phyloP scores from a whole-genome alignment of 1,139 yeast genomes.

The Geotrichum aggregatum region DNA sequence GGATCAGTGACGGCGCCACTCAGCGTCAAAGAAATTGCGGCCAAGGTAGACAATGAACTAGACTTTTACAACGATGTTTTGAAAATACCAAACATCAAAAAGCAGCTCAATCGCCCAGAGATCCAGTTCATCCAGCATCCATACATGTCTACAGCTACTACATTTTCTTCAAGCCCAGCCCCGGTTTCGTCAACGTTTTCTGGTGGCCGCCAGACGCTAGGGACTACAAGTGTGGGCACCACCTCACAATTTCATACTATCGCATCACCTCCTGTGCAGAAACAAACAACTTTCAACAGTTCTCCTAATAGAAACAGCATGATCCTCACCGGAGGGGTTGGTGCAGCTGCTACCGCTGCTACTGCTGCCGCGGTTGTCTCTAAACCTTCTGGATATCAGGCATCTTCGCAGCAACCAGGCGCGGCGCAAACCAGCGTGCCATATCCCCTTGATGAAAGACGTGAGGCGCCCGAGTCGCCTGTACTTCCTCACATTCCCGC shows the following conservation, averaged over 20 bases:
- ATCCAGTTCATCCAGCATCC: constrained; percentile 76
- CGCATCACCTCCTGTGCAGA: constrained; percentile 5
- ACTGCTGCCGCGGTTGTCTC: background rate
- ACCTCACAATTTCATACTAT: constrained; percentile 8
- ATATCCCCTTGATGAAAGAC: background rate
- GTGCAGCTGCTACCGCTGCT: background rate
- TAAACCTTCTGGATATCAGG: background rate
- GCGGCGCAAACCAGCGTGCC: too few relatives aligned
- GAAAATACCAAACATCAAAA: constrained; percentile 32
- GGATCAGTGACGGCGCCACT: constrained; percentile 39
- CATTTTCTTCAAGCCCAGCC: background rate
- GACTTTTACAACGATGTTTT: constrained; percentile 71
- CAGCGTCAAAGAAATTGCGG: constrained; percentile 72
- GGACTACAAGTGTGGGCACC: constrained; percentile 1
- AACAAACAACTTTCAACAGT: background rate
- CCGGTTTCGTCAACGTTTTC: background rate
- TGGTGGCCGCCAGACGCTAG: background rate
- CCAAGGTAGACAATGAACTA: constrained; percentile 74
- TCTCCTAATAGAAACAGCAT: constrained; percentile 1
- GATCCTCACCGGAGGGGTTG: background rate
- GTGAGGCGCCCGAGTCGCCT: background rate
- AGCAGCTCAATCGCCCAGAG: constrained; percentile 35
- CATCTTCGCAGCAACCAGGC: background rate
- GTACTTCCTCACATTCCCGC: background rate
- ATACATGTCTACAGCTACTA: constrained; percentile 42